These are phyloP conservation scores for Euphorbia pulcherrima DNA, from an alignment of 345 rosid species.

Conservation along the genomic window DNA sequence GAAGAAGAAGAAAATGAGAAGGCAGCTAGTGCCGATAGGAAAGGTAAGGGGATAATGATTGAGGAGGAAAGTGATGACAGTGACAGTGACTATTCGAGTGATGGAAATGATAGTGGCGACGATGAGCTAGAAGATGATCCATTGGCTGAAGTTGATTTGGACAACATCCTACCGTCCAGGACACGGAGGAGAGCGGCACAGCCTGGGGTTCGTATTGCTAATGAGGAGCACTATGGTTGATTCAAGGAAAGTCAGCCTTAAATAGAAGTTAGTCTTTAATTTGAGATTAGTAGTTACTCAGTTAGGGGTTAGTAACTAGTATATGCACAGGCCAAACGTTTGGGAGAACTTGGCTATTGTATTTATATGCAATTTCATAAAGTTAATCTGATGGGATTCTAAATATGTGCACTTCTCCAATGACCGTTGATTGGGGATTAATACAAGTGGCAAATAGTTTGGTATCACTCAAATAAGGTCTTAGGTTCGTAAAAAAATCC, in stretches of 20 bases:
- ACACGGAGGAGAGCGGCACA: conserved; percentile 42
- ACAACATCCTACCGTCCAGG: conserved; percentile 85
- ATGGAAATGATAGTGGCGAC: conserved; percentile 17
- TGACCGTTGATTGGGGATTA: too few species aligned
- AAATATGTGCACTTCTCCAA: too few species aligned
- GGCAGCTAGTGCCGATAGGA: conserved; percentile 23
- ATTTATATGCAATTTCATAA: too few species aligned
- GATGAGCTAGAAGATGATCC: conserved; percentile 86
- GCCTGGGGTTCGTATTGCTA: conserved; percentile 61
- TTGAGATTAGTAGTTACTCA: conserved; percentile 20
- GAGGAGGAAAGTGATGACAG: conserved; percentile 36
- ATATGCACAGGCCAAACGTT: too few species aligned
- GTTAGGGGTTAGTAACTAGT: conserved; percentile 9
- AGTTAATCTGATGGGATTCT: too few species aligned
- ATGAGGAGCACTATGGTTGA: conserved; percentile 24
- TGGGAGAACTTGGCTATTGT: too few species aligned
- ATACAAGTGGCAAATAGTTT: too few species aligned
- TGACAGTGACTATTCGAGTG: conserved; percentile 39
- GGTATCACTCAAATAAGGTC: too few species aligned
- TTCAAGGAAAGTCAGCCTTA: conserved; percentile 19
- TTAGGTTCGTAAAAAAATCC: too few species aligned
- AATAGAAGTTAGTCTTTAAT: conserved; percentile 19
- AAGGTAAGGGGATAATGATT: conserved; percentile 32
- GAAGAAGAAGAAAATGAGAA: conserved; percentile 32
- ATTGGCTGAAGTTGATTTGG: conserved; percentile 89